phyloP scores from a whole-genome alignment of 768 basidiomycete species.

The Flagelloscypha sp. region DNA sequence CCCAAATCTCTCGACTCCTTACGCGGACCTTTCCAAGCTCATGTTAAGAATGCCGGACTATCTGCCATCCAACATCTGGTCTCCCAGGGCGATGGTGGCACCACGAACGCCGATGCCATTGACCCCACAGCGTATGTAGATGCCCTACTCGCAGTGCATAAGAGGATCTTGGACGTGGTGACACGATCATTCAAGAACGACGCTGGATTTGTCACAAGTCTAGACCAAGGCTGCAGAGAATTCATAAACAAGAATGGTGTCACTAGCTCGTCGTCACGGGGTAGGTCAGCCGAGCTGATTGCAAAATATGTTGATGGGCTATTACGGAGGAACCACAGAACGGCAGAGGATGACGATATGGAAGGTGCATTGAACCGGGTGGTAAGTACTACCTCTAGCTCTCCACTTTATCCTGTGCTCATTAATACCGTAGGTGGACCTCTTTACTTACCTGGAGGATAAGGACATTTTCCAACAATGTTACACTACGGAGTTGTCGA shows the following conservation, averaged over 20 bases:
- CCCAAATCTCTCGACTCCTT: slow-evolving; percentile 85
- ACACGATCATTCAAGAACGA: slow-evolving; percentile 85
- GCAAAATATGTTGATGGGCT: slow-evolving; percentile 89
- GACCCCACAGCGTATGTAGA: slow-evolving; percentile 96
- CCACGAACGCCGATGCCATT: slow-evolving; percentile 48
- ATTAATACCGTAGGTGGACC: too few relatives aligned
- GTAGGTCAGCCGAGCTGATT: slow-evolving; percentile 85
- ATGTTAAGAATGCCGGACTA: slow-evolving; percentile 87
- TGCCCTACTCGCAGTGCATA: slow-evolving; percentile 83
- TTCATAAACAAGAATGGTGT: slow-evolving; percentile 92
- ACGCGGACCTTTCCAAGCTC: slow-evolving; percentile 87
- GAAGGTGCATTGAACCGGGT: slow-evolving; percentile 88
- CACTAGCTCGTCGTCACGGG: slow-evolving; percentile 75
- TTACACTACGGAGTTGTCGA: slow-evolving; percentile 90
- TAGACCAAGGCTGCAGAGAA: slow-evolving; percentile 92
- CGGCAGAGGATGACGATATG: slow-evolving; percentile 86
- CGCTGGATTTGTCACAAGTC: slow-evolving; percentile 84
- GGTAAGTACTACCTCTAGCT: slow-evolving; percentile 42
- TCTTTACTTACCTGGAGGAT: slow-evolving; percentile 98
- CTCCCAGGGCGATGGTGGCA: slow-evolving; percentile 48
- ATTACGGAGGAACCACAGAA: slow-evolving; percentile 90
- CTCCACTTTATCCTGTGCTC: too few relatives aligned
- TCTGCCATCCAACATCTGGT: slow-evolving; percentile 70
- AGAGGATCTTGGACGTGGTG: slow-evolving; percentile 86
- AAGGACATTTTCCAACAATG: slow-evolving; percentile 99